Evolutionary conservation across 768 basidiomycete species (phyloP), one percentile per base, ranked within the genome.

Genomic region (Rhodotorula graminis): DNA sequence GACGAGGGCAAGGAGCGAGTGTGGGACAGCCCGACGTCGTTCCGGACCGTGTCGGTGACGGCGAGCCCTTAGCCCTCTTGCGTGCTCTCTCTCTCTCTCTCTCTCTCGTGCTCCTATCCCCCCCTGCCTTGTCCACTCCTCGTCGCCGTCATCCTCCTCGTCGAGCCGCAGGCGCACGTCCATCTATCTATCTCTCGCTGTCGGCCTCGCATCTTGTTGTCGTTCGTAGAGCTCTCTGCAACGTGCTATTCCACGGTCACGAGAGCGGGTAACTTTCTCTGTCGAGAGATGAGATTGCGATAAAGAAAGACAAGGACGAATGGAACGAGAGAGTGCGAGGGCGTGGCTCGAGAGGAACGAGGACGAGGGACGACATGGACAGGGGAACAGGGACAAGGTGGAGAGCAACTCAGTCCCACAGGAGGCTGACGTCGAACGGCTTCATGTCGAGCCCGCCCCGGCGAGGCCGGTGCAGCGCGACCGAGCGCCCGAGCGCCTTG

Each of bases 21-120:
- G 53, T 31, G 42, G 64, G 4, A 40, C 18, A 58, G 56, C 23
- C 65, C 65, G 16, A n/a, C 25, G 15, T 66, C 65, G 25, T 66
- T 66, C 31, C 21, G 58, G 18, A 66, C 65, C 25, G 65, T 66
- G 29, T 58, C 37, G 57, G 57, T 57, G 23, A 66, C 44, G 11
- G n/a, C 47, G 44, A 65, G 65, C 31, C 62, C 56, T 10, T 40
- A 44, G 27, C 63, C 3, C n/a, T 52, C 19, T 3, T 21, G 47
- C 8, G 21, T 21, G 47, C 8, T 49, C 8, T 21, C 47, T 21
- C 23, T 12, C 15, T 14, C 46, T 47, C 46, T 15, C 15, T 47
- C 46, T 52, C 19, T n/a, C n/a, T n/a, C n/a, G 21, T 21, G 47
- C 8, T 49, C 8, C 15, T 14, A 6, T 47, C 46, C 3, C 15